Evolutionary conservation across 2,329 filamentous ascomycete species (phyloP).

Genomic region (Curvularia spicifera): DNA sequence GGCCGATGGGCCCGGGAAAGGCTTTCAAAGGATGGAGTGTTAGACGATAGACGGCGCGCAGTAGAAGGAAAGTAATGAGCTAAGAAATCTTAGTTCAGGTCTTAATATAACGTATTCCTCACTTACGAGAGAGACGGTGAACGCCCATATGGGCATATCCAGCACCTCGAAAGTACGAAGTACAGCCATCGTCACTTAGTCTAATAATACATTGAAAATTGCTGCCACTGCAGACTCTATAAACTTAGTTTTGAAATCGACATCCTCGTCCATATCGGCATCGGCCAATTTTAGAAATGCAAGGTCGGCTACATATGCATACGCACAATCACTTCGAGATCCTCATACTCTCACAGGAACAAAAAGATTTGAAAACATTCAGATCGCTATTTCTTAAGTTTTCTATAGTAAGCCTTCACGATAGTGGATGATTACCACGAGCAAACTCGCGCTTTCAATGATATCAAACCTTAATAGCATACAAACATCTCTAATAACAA

Average conservation of each 20-base stretch:
- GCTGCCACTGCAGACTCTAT: not conserved
- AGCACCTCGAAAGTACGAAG: not conserved
- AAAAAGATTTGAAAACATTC: too few species aligned
- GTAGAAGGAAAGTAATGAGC: not conserved
- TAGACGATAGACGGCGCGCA: conserved; percentile 23
- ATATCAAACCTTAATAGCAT: too few species aligned
- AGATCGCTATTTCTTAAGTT: too few species aligned
- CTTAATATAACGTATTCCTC: not conserved
- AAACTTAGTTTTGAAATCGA: not conserved
- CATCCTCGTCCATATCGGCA: not conserved
- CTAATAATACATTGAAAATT: not conserved
- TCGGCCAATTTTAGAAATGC: not conserved
- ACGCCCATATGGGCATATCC: not conserved
- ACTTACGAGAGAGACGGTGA: not conserved
- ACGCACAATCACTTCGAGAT: not conserved
- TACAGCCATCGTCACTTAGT: not conserved
- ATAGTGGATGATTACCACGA: too few species aligned
- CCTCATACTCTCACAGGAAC: not conserved
- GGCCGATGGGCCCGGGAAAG: conserved; percentile 33
- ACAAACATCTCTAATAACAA: too few species aligned
- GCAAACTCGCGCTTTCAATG: too few species aligned
- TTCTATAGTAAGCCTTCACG: too few species aligned
- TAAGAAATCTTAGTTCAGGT: not conserved
- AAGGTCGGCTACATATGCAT: conserved; percentile 2
- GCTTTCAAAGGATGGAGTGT: conserved; percentile 26